Evolutionary conservation across 2,329 filamentous ascomycete species (phyloP).

Genomic region (Ceratocystis ficicola): DNA sequence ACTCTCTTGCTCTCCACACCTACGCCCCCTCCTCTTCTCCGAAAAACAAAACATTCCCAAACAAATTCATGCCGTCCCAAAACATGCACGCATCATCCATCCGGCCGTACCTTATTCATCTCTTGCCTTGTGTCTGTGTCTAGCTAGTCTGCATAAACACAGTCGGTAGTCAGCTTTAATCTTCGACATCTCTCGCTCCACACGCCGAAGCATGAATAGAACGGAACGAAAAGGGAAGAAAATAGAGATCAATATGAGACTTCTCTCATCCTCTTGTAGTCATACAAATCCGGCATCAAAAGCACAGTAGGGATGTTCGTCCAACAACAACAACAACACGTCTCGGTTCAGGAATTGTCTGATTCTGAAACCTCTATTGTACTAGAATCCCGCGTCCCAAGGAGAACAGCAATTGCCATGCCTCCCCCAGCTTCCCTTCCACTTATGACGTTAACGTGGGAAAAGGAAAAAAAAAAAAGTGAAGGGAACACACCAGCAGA

Average conservation of each 20-base stretch:
- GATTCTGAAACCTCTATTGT: not conserved
- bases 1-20: not conserved
- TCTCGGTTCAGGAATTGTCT: not conserved
- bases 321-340: not conserved
- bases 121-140: not conserved
- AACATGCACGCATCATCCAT: not conserved
- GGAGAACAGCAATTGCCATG: not conserved
- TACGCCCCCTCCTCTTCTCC: not conserved
- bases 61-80: not conserved
- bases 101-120: not conserved
- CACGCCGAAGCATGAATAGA: too few species aligned
- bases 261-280: not conserved
- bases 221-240: too few species aligned
- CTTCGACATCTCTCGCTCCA: not conserved
- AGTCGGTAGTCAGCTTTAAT: not conserved
- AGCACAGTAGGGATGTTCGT: not conserved
- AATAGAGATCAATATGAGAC: too few species aligned
- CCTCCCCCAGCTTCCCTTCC: not conserved
- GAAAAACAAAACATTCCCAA: not conserved
- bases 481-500: not conserved
- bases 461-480: not conserved
- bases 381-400: slow-evolving; percentile 1
- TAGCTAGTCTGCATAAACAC: not conserved
- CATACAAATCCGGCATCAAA: not conserved
- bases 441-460: not conserved